Percentiles rank a stretch among this genome's conserved stretches.
phyloP scores from a whole-genome alignment of 352 stramenopile species.

The Phytophthora citrophthora region DNA sequence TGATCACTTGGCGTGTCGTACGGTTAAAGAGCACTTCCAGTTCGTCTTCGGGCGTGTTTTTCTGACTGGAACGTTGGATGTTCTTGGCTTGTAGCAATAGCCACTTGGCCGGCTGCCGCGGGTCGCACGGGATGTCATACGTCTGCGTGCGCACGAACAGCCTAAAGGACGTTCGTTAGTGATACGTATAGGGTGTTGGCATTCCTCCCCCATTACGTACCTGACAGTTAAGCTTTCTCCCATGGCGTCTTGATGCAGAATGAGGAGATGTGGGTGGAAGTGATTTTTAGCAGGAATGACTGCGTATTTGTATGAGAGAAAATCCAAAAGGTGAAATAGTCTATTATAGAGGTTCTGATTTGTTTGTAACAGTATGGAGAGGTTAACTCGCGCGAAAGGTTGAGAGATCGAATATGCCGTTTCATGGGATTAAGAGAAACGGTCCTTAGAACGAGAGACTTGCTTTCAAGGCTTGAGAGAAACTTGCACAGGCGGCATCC shows the following conservation, averaged over 20 bases:
- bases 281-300: constrained; percentile 24
- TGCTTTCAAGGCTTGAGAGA: no score
- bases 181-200: neutral
- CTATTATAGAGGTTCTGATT: constrained; percentile 28
- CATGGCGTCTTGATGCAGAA: constrained; percentile 26
- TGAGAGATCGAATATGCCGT: constrained; percentile 9
- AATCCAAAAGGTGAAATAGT: constrained; percentile 20
- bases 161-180: constrained; percentile 23
- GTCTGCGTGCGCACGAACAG: constrained; percentile 83
- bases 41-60: constrained; percentile 54
- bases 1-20: constrained; percentile 67
- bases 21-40: constrained; percentile 87
- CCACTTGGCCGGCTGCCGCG: constrained; percentile 71
- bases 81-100: constrained; percentile 80
- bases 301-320: constrained; percentile 30
- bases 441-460: constrained; percentile 1
- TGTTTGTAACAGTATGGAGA: constrained; percentile 4
- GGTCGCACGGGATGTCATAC: constrained; percentile 86
- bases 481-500: no score
- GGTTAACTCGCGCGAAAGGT: neutral
- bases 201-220: constrained; percentile 28
- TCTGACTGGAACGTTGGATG: constrained; percentile 71
- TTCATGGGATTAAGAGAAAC: neutral
- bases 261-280: constrained; percentile 20
- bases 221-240: constrained; percentile 59